Conservation (phyloP, 225 moss, liverwort and hornwort genomes). For the Anthoceros angustus region DNA sequence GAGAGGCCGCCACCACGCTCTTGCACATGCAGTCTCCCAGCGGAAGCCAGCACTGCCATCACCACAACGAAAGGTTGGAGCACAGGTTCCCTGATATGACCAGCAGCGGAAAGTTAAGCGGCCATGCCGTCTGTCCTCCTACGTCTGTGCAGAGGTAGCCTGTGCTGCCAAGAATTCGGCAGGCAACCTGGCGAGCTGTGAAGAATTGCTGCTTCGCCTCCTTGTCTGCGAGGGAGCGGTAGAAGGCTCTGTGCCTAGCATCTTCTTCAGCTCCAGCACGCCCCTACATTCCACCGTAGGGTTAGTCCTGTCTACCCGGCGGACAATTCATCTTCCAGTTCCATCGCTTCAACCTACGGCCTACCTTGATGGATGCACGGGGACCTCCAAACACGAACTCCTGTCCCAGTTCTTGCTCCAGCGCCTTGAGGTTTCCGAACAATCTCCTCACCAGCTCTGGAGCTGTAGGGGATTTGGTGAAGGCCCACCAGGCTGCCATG, state of each 20-base stretch:
- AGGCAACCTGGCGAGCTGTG: constrained; percentile 80
- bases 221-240: constrained; percentile 59
- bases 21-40: constrained; percentile 76
- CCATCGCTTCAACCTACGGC: background rate
- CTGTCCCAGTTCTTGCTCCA: constrained; percentile 77
- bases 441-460: constrained; percentile 53
- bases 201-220: constrained; percentile 79
- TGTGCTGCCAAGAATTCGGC: constrained; percentile 81
- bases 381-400: constrained; percentile 80
- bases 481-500: background rate
- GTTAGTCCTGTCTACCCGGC: background rate
- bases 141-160: constrained; percentile 73
- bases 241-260: constrained; percentile 75
- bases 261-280: constrained; percentile 74
- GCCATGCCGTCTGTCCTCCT: background rate
- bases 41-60: constrained; percentile 84
- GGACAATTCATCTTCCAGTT: background rate
- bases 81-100: background rate
- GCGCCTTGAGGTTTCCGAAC: constrained; percentile 64
- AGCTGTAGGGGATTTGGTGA: constrained; percentile 1
- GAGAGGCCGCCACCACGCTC: constrained; percentile 30
- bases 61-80: background rate
- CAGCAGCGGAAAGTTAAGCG: background rate
- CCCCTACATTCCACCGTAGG: constrained; percentile 28
- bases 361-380: constrained; percentile 77